phyloP scores from a whole-genome alignment of 257 asterid species.

The Euphrasia confusa region DNA sequence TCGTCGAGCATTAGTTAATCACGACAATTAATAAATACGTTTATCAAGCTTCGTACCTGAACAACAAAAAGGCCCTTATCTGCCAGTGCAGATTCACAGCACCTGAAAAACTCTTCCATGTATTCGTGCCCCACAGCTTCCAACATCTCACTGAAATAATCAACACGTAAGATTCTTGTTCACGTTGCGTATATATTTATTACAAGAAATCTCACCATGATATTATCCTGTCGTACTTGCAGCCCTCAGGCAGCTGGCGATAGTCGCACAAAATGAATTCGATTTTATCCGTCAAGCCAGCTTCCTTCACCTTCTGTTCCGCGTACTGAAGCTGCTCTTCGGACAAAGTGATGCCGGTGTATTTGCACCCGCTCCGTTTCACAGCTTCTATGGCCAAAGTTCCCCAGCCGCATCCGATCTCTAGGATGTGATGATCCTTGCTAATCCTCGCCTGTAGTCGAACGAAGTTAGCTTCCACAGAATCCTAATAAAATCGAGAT shows the following conservation, averaged over 20 bases:
- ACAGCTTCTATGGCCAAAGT: conserved; percentile 60
- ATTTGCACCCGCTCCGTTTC: conserved; percentile 50
- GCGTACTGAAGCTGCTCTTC: conserved; percentile 50
- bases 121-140: conserved; percentile 64
- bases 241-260: conserved; percentile 46
- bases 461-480: background rate
- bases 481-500: background rate
- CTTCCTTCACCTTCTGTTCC: conserved; percentile 46
- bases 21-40: background rate
- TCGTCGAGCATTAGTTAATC: background rate
- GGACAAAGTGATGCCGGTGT: conserved; percentile 62
- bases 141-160: conserved; percentile 53
- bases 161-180: background rate
- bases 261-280: conserved; percentile 49
- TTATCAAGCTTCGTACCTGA: conserved; percentile 34
- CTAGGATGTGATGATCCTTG: conserved; percentile 53
- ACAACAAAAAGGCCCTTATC: conserved; percentile 52
- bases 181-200: too few species aligned
- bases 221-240: conserved; percentile 55
- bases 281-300: conserved; percentile 55
- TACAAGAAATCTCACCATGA: conserved; percentile 38
- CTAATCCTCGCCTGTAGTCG: conserved; percentile 42
- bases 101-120: conserved; percentile 45
- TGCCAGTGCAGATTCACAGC: conserved; percentile 47
- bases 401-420: conserved; percentile 75